Percentiles rank a stretch among this genome's conserved stretches.
Evolutionary conservation across 257 asterid genomes (phyloP).

Genomic region (Buddleja alternifolia): DNA sequence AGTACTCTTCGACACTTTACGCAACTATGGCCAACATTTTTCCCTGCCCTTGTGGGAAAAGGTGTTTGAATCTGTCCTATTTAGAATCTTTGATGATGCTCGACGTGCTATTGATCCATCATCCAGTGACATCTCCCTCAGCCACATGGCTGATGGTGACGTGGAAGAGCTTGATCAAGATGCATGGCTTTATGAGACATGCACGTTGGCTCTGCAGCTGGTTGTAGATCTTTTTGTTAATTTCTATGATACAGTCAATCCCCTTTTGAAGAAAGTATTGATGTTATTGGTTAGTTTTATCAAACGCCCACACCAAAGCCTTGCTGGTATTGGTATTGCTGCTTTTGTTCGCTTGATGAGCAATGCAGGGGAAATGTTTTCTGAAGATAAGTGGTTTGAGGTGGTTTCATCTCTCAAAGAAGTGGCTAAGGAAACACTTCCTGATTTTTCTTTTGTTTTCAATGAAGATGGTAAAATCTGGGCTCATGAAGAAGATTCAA

Average conservation of each 20-base stretch:
- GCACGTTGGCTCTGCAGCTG: conserved; percentile 95
- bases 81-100: conserved; percentile 92
- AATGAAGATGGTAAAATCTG: conserved; percentile 55
- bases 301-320: conserved; percentile 98
- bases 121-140: conserved; percentile 59
- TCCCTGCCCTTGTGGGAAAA: conserved; percentile 94
- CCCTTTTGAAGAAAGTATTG: conserved; percentile 85
- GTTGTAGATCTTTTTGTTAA: conserved; percentile 97
- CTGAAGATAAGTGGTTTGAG: conserved; percentile 93
- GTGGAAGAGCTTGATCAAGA: conserved; percentile 83
- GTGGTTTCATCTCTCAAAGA: conserved; percentile 89
- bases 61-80: conserved; percentile 95
- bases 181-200: conserved; percentile 98
- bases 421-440: conserved; percentile 76
- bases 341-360: conserved; percentile 99
- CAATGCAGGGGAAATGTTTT: conserved; percentile 88
- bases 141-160: conserved; percentile 55
- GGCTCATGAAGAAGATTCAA: conserved; percentile 52
- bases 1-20: conserved; percentile 89
- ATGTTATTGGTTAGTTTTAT: conserved; percentile 83
- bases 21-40: conserved; percentile 94
- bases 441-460: conserved; percentile 82
- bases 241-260: conserved; percentile 89
- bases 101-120: conserved; percentile 93
- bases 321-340: conserved; percentile 97